phyloP scores from a whole-genome alignment of 164 flowering plant species.

The Piper longum region DNA sequence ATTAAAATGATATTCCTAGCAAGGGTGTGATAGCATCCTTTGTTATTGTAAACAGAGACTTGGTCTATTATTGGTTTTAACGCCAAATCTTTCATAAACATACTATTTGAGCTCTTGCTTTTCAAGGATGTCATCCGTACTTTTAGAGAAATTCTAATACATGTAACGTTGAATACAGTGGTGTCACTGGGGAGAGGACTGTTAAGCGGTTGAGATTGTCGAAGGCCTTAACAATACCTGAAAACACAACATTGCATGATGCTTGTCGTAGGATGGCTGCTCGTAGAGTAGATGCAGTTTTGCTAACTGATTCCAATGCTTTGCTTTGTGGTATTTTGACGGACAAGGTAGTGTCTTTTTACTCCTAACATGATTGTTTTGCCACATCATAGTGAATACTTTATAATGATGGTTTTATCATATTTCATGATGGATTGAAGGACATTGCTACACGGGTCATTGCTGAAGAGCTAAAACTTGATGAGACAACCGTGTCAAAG shows the following conservation, averaged over 20 bases:
- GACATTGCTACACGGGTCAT: constrained; percentile 85
- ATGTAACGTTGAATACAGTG: constrained; percentile 24
- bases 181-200: constrained; percentile 79
- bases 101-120: background rate
- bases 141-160: too few relatives aligned
- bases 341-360: constrained; percentile 48
- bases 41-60: too few relatives aligned
- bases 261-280: constrained; percentile 96
- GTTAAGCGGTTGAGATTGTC: constrained; percentile 82
- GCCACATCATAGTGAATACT: background rate
- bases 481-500: constrained; percentile 84
- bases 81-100: too few relatives aligned
- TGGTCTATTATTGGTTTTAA: too few relatives aligned
- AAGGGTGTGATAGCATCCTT: too few relatives aligned
- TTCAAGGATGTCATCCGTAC: background rate
- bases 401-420: constrained; percentile 1
- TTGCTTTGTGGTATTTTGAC: constrained; percentile 94
- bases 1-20: too few relatives aligned
- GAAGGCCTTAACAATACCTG: constrained; percentile 87
- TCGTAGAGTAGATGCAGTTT: constrained; percentile 88
- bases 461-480: constrained; percentile 67
- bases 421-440: constrained; percentile 21
- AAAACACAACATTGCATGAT: constrained; percentile 58
- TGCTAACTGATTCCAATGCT: constrained; percentile 92
- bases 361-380: background rate